phyloP scores from a whole-genome alignment of 495 filamentous ascomycete species.

The Usnea hakonensis region DNA sequence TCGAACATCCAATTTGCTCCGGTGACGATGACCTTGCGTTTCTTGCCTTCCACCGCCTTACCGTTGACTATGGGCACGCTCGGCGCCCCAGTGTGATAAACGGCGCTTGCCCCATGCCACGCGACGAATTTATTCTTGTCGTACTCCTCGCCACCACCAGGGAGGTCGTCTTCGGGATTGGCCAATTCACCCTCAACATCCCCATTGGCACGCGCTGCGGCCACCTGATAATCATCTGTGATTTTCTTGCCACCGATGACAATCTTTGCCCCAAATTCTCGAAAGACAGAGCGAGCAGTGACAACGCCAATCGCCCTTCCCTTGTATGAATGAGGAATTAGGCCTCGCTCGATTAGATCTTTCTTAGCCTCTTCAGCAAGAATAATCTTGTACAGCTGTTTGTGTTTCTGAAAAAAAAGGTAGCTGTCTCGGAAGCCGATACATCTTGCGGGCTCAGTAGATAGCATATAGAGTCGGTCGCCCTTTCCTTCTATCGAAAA shows the following conservation, averaged over 20 bases:
- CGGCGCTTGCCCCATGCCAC: conserved; percentile 92
- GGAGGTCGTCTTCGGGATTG: conserved; percentile 73
- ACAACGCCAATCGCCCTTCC: conserved; percentile 96
- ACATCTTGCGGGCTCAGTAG: conserved; percentile 91
- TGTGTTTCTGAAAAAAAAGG: conserved; percentile 96
- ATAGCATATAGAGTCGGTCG: conserved; percentile 93
- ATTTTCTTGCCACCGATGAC: conserved; percentile 82
- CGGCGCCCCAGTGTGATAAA: conserved; percentile 80
- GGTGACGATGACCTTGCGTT: conserved; percentile 79
- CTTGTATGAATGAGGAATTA: conserved; percentile 97
- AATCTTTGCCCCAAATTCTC: conserved; percentile 91
- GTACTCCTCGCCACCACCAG: conserved; percentile 63
- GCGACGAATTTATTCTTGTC: conserved; percentile 96
- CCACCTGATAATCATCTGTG: conserved; percentile 81
- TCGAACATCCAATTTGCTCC: conserved; percentile 97
- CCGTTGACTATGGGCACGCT: conserved; percentile 68
- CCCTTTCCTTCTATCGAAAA: conserved; percentile 81
- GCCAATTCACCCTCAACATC: conserved; percentile 84
- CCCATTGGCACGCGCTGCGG: conserved; percentile 67
- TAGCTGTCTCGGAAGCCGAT: conserved; percentile 97
- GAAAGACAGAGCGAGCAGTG: conserved; percentile 90
- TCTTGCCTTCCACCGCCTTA: conserved; percentile 64
- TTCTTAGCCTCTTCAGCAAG: conserved; percentile 87
- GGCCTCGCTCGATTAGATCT: conserved; percentile 84
- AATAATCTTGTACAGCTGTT: conserved; percentile 90